These are phyloP conservation scores for Gentiana dahurica DNA, from an alignment of 257 asterid species.

Conservation along the genomic window DNA sequence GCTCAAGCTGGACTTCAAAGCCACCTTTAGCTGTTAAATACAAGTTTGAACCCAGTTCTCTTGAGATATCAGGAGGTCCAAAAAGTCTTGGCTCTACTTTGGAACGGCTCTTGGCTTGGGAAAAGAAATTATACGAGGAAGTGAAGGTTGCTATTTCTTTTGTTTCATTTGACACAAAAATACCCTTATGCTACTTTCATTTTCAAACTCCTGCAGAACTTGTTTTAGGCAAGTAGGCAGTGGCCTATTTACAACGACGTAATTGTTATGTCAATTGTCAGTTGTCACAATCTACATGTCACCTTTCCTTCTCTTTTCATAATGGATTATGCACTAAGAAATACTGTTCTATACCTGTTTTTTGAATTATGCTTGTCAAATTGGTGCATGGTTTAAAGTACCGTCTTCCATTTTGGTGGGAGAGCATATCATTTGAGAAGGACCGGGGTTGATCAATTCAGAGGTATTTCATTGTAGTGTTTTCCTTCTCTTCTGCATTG, in stretches of 20 bases:
- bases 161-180: slow-evolving; percentile 1
- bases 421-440: no score
- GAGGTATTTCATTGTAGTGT: no score
- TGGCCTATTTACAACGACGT: slow-evolving; percentile 20
- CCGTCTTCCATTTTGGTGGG: no score
- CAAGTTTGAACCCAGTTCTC: slow-evolving; percentile 56
- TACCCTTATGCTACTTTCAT: slow-evolving; percentile 4
- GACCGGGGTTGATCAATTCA: no score
- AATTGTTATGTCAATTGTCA: slow-evolving; percentile 8
- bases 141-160: slow-evolving; percentile 56
- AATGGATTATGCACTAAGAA: no score
- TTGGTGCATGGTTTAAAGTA: no score
- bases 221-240: slow-evolving; percentile 6
- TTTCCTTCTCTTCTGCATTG: no score
- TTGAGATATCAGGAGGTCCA: slow-evolving; percentile 49
- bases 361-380: no score
- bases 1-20: slow-evolving; percentile 94
- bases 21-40: slow-evolving; percentile 94
- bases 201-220: not conserved
- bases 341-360: no score
- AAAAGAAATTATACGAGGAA: slow-evolving; percentile 86
- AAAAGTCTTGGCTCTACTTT: slow-evolving; percentile 82
- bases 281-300: no score
- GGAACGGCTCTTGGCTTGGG: slow-evolving; percentile 98
- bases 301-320: no score